Base-by-base conservation (phyloP, 345 rosid species). In the Trapa incisa region DNA sequence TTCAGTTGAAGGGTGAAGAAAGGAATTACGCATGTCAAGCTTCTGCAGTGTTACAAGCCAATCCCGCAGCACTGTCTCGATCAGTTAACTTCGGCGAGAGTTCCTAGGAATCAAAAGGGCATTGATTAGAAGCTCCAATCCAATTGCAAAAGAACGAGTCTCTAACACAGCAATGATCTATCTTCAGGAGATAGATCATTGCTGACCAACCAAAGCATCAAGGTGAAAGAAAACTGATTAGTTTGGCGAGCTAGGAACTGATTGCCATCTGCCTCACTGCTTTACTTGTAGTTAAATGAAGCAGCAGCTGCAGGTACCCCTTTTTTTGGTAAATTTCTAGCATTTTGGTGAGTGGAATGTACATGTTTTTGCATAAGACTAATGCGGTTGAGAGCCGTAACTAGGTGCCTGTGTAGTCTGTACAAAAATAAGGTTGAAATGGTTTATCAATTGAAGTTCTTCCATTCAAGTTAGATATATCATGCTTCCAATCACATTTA, bases 21-120 rank as follows among this genome's bases (percentile, higher is more conserved):
- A 83, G 61, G 76, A 76, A 71, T 64, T 75, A 45, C 47, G 35
- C 70, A 6, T 43, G 79, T 0, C 83, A 80, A 68, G 69, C 85
- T 62, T 80, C 85, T 68, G 72, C 74, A 1, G 83, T 87, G 48
- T 75, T 92, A 69, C 86, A 86, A 66, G 96, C 87, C 32, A 92
- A 89, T 72, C 98, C 98, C 0, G 98, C 96, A 3, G 96, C 98
- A 61, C 68, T 88, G 67, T 92, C 91, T 69, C 80, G 98, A 71
- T 89, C 96, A 32, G 68, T 80, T 50, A 85, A 84, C 76, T 89
- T 92, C 86, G 63, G 33, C 29, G 73, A 71, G 73, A 71, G 52
- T 64, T 52, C 16, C 1, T 32, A 58, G 16, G 38, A 58, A 14
- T 11, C 16, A 11, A 58, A 16, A 32, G 9, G 35, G 13, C 15